Percentiles rank a stretch among this genome's conserved stretches.
Conservation (phyloP, 129 eudicot genomes). For the Apium graveolens region DNA sequence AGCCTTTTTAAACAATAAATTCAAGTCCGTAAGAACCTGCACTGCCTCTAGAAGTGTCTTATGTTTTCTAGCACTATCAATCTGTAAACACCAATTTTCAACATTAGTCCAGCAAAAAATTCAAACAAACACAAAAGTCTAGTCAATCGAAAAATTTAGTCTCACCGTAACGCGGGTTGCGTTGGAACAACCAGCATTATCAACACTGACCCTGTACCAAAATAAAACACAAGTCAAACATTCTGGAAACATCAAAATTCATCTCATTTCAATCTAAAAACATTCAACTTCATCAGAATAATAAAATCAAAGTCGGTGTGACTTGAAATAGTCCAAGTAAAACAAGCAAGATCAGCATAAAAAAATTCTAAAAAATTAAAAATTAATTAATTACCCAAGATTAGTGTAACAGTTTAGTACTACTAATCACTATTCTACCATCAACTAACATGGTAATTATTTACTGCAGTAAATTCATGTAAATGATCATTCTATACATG, state of each 20-base stretch:
- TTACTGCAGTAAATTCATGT: not conserved
- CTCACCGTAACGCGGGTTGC: conserved; percentile 74
- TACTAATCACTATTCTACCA: not conserved
- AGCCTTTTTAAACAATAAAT: conserved; percentile 71
- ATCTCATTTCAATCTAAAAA: conserved; percentile 16
- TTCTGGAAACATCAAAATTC: conserved; percentile 10
- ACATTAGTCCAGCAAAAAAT: conserved; percentile 8
- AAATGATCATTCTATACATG: not conserved
- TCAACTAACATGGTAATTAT: not conserved
- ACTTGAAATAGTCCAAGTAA: not conserved
- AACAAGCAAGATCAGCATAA: not conserved
- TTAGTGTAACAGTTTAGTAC: not conserved
- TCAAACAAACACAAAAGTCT: not conserved
- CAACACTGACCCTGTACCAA: conserved; percentile 72
- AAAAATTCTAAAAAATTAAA: not conserved
- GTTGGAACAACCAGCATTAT: conserved; percentile 66
- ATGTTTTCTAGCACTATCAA: conserved; percentile 83
- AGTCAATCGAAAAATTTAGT: not conserved
- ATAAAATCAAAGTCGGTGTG: not conserved
- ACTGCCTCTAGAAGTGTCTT: conserved; percentile 85
- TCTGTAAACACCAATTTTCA: conserved; percentile 21
- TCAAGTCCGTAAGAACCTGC: conserved; percentile 75
- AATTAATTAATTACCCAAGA: not conserved
- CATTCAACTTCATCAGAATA: not conserved
- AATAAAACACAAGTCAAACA: conserved; percentile 8